phyloP scores from a whole-genome alignment of 106 monocot genomes.

The Chionographis japonica region DNA sequence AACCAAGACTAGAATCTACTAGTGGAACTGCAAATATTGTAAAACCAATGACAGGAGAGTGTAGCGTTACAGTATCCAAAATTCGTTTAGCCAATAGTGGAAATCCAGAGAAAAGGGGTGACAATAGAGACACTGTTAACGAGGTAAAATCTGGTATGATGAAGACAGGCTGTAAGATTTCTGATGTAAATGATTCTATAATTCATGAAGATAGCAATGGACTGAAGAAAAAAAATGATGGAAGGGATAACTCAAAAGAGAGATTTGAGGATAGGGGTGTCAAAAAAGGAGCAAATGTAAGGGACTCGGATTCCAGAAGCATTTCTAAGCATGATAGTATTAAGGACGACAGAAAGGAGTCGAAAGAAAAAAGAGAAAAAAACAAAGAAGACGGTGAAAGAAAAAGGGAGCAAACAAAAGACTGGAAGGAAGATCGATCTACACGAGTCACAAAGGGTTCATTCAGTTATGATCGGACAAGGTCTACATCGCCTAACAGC shows the following conservation, averaged over 20 bases:
- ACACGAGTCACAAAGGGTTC: conserved; percentile 23
- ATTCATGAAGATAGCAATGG: conserved; percentile 21
- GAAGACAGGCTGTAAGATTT: conserved; percentile 10
- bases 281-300: conserved; percentile 13
- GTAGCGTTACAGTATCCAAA: conserved; percentile 8
- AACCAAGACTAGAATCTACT: conserved; percentile 3
- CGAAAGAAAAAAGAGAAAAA: conserved; percentile 41
- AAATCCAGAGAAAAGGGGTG: conserved; percentile 10
- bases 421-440: conserved; percentile 36
- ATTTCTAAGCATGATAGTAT: conserved; percentile 31
- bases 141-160: conserved; percentile 10
- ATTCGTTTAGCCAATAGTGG: neutral
- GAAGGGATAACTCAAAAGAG: conserved; percentile 31
- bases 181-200: conserved; percentile 10
- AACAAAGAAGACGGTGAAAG: conserved; percentile 21
- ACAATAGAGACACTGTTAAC: conserved; percentile 9
- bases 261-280: conserved; percentile 17
- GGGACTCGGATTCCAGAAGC: conserved; percentile 30
- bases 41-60: conserved; percentile 2
- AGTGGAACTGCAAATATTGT: conserved; percentile 9
- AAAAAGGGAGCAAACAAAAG: conserved; percentile 25
- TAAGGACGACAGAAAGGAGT: conserved; percentile 28
- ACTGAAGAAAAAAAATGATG: conserved; percentile 28
- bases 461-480: conserved; percentile 24
- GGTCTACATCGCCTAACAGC: conserved; percentile 48